phyloP scores from a whole-genome alignment of 352 stramenopile species.

The Peronospora farinosa region DNA sequence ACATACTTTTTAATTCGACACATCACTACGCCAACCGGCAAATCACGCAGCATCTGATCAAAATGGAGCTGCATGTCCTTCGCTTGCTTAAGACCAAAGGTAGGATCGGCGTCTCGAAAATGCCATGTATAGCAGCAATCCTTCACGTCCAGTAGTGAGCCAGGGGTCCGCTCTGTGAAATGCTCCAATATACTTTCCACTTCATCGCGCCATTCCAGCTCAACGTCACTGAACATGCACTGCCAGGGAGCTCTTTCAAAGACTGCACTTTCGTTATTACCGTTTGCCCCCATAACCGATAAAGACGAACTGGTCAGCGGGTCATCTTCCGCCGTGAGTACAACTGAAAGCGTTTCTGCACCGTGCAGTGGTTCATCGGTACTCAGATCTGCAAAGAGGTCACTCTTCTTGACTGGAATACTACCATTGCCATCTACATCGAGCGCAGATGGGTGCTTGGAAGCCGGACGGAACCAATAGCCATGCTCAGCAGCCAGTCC shows the following conservation, averaged over 20 bases:
- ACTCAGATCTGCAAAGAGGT: slow-evolving; percentile 4
- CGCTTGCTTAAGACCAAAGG: slow-evolving; percentile 79
- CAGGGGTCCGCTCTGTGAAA: slow-evolving; percentile 84
- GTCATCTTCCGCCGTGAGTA: slow-evolving; percentile 13
- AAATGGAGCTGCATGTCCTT: slow-evolving; percentile 88
- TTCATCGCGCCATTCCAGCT: slow-evolving; percentile 71
- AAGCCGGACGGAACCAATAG: slow-evolving; percentile 73
- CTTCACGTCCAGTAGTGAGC: slow-evolving; percentile 77
- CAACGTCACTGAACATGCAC: slow-evolving; percentile 77
- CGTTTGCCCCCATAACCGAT: slow-evolving; percentile 5
- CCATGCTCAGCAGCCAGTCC: slow-evolving; percentile 74
- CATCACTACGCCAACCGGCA: slow-evolving; percentile 81
- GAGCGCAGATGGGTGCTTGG: slow-evolving; percentile 39
- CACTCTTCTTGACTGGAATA: slow-evolving; percentile 2
- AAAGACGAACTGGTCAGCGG: slow-evolving; percentile 18
- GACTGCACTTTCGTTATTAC: slow-evolving; percentile 5
- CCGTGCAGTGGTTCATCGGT: slow-evolving; percentile 13
- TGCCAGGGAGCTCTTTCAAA: slow-evolving; percentile 55
- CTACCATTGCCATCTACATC: slow-evolving; percentile 6
- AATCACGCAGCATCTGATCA: slow-evolving; percentile 83
- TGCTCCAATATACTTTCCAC: slow-evolving; percentile 81
- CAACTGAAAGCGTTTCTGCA: slow-evolving; percentile 3
- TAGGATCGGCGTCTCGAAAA: slow-evolving; percentile 80
- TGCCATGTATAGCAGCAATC: slow-evolving; percentile 87
- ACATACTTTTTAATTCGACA: slow-evolving; percentile 87